A percentile compares a stretch with the other conserved stretches of the same genome.
phyloP scores from a whole-genome alignment of 805 yeast genomes.

The Blastobotrys chiropterorum region DNA sequence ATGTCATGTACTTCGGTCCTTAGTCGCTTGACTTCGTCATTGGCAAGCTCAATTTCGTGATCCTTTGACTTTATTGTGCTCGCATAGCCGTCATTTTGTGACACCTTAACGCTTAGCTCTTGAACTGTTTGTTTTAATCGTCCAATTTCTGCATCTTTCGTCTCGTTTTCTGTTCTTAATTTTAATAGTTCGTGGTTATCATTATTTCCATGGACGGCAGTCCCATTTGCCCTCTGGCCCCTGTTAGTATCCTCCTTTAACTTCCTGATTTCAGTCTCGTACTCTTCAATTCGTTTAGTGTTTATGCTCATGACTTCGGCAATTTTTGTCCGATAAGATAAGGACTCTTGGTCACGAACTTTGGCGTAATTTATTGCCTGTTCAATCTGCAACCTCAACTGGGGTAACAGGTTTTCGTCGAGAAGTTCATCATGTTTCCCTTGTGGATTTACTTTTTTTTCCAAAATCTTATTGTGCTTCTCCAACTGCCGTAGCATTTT shows the following conservation, averaged over 20 bases:
- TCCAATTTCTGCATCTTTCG: background rate
- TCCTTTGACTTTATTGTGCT: background rate
- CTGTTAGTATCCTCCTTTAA: background rate
- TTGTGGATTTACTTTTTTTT: background rate
- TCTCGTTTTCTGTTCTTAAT: background rate
- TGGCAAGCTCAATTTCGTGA: background rate
- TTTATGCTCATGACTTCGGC: slow-evolving; percentile 10
- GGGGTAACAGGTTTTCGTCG: slow-evolving; percentile 1
- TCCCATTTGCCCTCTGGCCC: background rate
- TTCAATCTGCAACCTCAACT: slow-evolving; percentile 6
- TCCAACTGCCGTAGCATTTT: background rate
- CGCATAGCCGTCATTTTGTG: background rate
- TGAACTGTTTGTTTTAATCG: background rate
- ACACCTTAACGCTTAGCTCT: background rate
- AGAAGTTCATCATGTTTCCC: background rate
- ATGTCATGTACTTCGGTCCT: background rate
- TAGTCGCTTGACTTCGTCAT: background rate
- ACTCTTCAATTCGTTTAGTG: slow-evolving; percentile 8
- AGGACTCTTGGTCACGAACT: slow-evolving; percentile 10
- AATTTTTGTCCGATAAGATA: slow-evolving; percentile 8
- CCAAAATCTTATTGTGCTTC: background rate
- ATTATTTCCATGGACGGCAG: background rate
- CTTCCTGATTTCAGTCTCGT: slow-evolving; percentile 7
- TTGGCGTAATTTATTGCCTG: slow-evolving; percentile 15
- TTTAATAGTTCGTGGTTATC: background rate